Conservation (phyloP, 257 asterid species). For the Handroanthus guayacan region DNA sequence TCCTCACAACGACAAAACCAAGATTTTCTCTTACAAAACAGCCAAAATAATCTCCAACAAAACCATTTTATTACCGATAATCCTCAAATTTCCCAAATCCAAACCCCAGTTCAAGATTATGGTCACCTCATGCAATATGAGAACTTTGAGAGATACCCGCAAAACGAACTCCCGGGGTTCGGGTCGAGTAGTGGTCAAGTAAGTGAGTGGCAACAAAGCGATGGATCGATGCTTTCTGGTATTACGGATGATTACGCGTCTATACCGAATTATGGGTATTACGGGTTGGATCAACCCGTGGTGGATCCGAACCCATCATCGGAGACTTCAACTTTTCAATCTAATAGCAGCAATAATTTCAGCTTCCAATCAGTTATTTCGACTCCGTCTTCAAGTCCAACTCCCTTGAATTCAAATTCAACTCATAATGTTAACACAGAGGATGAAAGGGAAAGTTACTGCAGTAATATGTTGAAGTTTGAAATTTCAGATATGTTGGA, state of each 20-base stretch:
- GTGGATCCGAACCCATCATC: constrained; percentile 51
- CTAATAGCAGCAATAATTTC: constrained; percentile 54
- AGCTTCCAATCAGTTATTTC: constrained; percentile 70
- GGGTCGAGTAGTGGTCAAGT: constrained; percentile 34
- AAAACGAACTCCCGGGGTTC: constrained; percentile 36
- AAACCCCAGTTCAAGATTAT: constrained; percentile 44
- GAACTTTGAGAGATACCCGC: constrained; percentile 36
- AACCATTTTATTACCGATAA: constrained; percentile 36
- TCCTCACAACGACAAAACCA: constrained; percentile 50
- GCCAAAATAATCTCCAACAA: constrained; percentile 20
- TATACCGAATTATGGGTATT: constrained; percentile 44
- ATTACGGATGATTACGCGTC: constrained; percentile 47
- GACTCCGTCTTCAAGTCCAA: constrained; percentile 75
- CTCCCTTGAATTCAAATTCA: constrained; percentile 57
- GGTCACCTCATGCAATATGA: constrained; percentile 52
- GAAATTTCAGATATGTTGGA: constrained; percentile 62
- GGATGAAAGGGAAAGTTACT: constrained; percentile 69
- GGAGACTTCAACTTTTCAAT: constrained; percentile 59
- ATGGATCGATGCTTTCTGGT: constrained; percentile 35
- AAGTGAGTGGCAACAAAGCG: constrained; percentile 55
- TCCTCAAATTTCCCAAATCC: constrained; percentile 46
- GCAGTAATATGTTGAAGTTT: constrained; percentile 69
- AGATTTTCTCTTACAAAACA: constrained; percentile 39
- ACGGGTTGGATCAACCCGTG: constrained; percentile 47
- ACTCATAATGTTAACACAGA: constrained; percentile 46